Percentiles rank a stretch among this genome's conserved stretches.
These are phyloP conservation scores for Diplogelasinospora grovesii DNA, from an alignment of 495 filamentous ascomycete genomes.

Conservation along the genomic window DNA sequence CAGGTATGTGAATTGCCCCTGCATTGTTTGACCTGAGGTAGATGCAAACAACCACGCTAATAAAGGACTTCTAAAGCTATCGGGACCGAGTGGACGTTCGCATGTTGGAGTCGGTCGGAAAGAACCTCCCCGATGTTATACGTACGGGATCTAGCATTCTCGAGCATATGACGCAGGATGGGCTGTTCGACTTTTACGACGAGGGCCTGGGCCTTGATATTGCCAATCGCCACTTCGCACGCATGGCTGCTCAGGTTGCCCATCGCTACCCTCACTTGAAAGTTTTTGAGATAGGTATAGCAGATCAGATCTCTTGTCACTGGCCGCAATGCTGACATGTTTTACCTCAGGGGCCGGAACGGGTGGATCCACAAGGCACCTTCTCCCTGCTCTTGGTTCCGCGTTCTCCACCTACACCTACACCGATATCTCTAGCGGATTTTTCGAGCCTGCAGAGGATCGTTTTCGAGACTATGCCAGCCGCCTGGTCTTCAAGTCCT, in stretches of 20 bases:
- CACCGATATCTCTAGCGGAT: constrained; percentile 41
- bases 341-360: too few relatives aligned
- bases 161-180: constrained; percentile 34
- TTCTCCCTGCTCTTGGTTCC: constrained; percentile 17
- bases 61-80: too few relatives aligned
- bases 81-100: constrained; percentile 8
- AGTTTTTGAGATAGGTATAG: constrained; percentile 49
- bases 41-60: neutral
- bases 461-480: constrained; percentile 21
- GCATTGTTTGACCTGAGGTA: neutral
- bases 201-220: constrained; percentile 20
- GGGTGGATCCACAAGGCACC: constrained; percentile 34
- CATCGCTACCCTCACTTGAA: constrained; percentile 38
- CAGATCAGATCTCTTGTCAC: too few relatives aligned
- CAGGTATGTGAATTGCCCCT: neutral
- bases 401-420: constrained; percentile 40
- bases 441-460: constrained; percentile 30
- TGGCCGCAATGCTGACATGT: too few relatives aligned
- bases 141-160: constrained; percentile 29
- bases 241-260: constrained; percentile 27
- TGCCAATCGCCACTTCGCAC: constrained; percentile 14
- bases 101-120: constrained; percentile 20
- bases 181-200: constrained; percentile 34
- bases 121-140: constrained; percentile 23
- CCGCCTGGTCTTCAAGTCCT: constrained; percentile 39